Evolutionary conservation across 306 rosid species (phyloP).

Genomic region (Citrullus colocynthis): DNA sequence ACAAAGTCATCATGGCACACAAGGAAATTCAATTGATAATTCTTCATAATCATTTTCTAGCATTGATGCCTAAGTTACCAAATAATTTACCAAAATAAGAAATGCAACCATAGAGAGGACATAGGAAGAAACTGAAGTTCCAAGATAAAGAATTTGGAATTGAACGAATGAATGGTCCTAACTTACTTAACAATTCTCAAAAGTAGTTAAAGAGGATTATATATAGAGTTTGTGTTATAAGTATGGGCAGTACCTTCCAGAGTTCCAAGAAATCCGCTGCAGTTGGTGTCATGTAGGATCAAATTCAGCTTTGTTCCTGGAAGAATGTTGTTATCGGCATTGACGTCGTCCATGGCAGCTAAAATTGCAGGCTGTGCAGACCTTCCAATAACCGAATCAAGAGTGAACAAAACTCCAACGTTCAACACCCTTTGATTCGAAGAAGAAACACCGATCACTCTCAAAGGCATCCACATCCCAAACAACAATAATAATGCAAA

Average conservation of each 20-base stretch:
- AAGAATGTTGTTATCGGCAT: constrained; percentile 8
- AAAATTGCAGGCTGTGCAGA: constrained; percentile 10
- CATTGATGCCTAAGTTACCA: background rate
- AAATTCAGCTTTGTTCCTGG: constrained; percentile 2
- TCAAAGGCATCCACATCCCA: constrained; percentile 32
- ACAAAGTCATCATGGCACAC: too few species aligned
- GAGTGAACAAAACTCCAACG: constrained; percentile 54
- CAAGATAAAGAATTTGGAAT: background rate
- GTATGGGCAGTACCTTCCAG: constrained; percentile 9
- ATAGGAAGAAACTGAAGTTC: background rate
- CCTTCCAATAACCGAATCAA: constrained; percentile 19
- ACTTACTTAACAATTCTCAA: background rate
- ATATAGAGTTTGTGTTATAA: background rate
- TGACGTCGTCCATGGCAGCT: constrained; percentile 11
- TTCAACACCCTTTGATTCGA: constrained; percentile 35
- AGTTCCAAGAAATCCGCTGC: constrained; percentile 16
- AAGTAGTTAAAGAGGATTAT: background rate
- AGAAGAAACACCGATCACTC: constrained; percentile 35
- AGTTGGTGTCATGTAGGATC: constrained; percentile 8
- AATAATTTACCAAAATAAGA: background rate
- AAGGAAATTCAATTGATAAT: background rate
- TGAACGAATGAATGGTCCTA: too few species aligned
- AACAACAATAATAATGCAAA: constrained; percentile 20
- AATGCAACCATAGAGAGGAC: too few species aligned
- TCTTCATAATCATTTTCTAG: background rate